Percentiles rank a stretch among this genome's conserved stretches.
Conservation (phyloP, 805 yeast genomes). For the Candida peoriensis region DNA sequence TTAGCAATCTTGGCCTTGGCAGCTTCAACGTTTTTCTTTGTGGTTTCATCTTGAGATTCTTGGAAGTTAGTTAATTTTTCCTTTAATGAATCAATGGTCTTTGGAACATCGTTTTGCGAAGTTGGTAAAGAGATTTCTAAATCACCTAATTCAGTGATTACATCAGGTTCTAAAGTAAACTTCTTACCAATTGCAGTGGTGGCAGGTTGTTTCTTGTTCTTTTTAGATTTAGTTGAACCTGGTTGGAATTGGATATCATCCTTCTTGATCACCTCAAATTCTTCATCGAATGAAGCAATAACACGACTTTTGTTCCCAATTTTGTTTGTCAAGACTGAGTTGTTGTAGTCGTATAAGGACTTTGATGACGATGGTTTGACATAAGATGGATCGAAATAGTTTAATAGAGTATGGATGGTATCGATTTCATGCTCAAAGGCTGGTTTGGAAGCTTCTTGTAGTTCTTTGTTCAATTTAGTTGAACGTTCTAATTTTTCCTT, state of each 20-base stretch:
- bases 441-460: constrained; percentile 71
- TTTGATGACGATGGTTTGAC: constrained; percentile 46
- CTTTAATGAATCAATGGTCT: constrained; percentile 61
- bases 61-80: constrained; percentile 64
- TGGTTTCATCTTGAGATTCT: constrained; percentile 73
- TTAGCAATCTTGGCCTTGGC: constrained; percentile 76
- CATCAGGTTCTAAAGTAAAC: constrained; percentile 74
- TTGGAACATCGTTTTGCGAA: constrained; percentile 62
- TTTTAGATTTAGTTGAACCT: constrained; percentile 35
- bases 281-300: constrained; percentile 52
- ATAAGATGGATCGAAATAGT: constrained; percentile 73
- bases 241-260: constrained; percentile 55
- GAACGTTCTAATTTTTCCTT: constrained; percentile 48
- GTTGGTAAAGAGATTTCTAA: constrained; percentile 77
- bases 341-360: constrained; percentile 27
- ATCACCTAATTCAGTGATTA: constrained; percentile 71
- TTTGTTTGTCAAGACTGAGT: constrained; percentile 24
- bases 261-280: constrained; percentile 60
- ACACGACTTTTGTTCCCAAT: constrained; percentile 32
- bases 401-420: constrained; percentile 66
- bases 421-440: constrained; percentile 80
- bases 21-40: constrained; percentile 66
- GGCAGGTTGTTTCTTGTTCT: constrained; percentile 52
- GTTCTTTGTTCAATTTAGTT: constrained; percentile 62
- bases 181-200: constrained; percentile 44